Percentiles rank a stretch among this genome's conserved stretches.
Evolutionary conservation across 108 stramenopile species (phyloP).

Genomic region (Cyclotella cryptica): DNA sequence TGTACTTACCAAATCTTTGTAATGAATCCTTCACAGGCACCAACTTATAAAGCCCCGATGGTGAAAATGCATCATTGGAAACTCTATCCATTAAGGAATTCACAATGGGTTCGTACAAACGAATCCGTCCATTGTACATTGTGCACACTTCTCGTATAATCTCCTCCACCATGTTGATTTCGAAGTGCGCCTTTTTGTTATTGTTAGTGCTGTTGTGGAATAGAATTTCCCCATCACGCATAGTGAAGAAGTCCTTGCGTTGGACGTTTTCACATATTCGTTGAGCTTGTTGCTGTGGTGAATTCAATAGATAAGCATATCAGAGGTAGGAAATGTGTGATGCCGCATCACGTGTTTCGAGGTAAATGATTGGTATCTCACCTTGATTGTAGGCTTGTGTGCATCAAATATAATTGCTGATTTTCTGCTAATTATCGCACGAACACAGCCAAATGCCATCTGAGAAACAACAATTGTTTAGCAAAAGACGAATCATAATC

Average conservation of each 20-base stretch:
- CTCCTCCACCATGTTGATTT: conserved; percentile 85
- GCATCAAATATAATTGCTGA: conserved; percentile 80
- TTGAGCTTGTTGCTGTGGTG: conserved; percentile 33
- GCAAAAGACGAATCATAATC: too few relatives aligned
- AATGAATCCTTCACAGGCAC: conserved; percentile 86
- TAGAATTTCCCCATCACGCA: conserved; percentile 36
- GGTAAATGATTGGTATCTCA: conserved; percentile 12
- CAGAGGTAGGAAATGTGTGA: too few relatives aligned
- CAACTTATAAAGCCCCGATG: conserved; percentile 79
- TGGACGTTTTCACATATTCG: conserved; percentile 37
- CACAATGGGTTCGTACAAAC: conserved; percentile 89
- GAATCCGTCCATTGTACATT: conserved; percentile 73
- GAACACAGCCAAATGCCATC: conserved; percentile 72
- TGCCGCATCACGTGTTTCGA: too few relatives aligned
- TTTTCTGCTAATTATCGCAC: conserved; percentile 71
- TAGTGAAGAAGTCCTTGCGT: conserved; percentile 37
- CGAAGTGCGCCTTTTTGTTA: conserved; percentile 56
- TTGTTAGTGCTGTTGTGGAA: conserved; percentile 13
- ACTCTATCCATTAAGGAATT: conserved; percentile 73
- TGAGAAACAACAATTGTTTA: not conserved
- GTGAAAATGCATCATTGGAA: conserved; percentile 70
- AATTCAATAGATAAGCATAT: too few relatives aligned
- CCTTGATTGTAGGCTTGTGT: conserved; percentile 63
- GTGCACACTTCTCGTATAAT: conserved; percentile 79
- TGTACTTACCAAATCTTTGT: conserved; percentile 66